Conservation (phyloP, 257 asterid species). For the Nicotiana paniculata region DNA sequence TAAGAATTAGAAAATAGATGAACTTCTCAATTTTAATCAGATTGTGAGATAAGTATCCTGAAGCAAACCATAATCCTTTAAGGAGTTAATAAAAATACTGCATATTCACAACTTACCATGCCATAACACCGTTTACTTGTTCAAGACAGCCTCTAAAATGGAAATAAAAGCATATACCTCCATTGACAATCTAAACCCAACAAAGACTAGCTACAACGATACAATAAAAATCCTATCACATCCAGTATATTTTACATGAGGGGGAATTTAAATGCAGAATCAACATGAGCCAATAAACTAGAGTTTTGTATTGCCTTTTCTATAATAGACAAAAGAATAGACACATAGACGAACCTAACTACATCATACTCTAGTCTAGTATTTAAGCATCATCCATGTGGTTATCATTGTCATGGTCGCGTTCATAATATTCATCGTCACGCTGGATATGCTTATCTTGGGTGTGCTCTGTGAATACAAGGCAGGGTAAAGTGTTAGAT, state of each 20-base stretch:
- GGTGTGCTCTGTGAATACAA: slow-evolving; percentile 47
- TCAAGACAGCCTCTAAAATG: not conserved
- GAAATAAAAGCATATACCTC: not conserved
- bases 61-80: not conserved
- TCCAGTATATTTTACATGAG: not conserved
- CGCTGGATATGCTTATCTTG: slow-evolving; percentile 95
- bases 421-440: slow-evolving; percentile 90
- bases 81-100: not conserved
- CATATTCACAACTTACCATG: not conserved
- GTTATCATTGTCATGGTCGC: slow-evolving; percentile 86
- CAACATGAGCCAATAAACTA: not conserved
- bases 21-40: not conserved
- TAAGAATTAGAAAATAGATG: no score
- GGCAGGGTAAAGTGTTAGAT: not conserved
- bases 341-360: not conserved
- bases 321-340: not conserved
- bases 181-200: not conserved
- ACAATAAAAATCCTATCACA: not conserved
- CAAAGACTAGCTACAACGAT: not conserved
- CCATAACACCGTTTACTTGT: not conserved
- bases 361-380: not conserved
- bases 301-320: not conserved
- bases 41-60: not conserved
- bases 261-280: not conserved
- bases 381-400: slow-evolving; percentile 53